These are phyloP conservation scores for Cystobasidium ongulense DNA, from an alignment of 768 basidiomycete genomes.

Conservation along the genomic window DNA sequence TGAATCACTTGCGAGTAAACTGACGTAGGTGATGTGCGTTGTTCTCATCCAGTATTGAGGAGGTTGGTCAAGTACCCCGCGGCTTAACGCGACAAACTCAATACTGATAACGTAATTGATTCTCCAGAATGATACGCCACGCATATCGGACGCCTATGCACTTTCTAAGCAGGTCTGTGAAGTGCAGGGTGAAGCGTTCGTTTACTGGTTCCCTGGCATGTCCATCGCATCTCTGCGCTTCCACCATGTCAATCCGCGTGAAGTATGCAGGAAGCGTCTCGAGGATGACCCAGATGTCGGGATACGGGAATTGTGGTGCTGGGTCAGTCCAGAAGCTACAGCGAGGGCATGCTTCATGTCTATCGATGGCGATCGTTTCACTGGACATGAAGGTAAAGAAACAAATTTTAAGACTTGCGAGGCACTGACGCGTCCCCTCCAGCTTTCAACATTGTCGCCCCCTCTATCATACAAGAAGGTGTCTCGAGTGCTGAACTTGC, in stretches of 20 bases:
- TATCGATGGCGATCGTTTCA: background rate
- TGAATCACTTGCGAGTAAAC: background rate
- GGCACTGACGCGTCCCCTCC: no score
- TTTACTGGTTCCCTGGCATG: constrained; percentile 2
- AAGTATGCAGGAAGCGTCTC: background rate
- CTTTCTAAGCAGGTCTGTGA: constrained; percentile 6
- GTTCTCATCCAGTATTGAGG: background rate
- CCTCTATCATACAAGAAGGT: background rate
- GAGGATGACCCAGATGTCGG: background rate
- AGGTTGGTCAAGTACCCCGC: background rate
- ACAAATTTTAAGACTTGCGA: background rate
- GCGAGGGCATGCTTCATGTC: background rate
- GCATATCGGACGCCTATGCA: background rate
- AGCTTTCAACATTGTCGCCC: constrained; percentile 18
- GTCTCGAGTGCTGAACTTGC: background rate
- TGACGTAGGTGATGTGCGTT: background rate
- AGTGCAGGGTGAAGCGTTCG: background rate
- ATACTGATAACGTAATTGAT: background rate
- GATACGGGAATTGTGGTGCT: background rate
- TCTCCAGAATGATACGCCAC: background rate
- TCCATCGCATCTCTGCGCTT: background rate
- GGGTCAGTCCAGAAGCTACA: constrained; percentile 9
- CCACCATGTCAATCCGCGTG: constrained; percentile 7
- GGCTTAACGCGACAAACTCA: background rate
- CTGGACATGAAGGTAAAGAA: constrained; percentile 3